Evolutionary conservation across 352 stramenopile genomes (phyloP), one percentile per base, ranked within the genome.

Genomic region (Globisporangium polare): DNA sequence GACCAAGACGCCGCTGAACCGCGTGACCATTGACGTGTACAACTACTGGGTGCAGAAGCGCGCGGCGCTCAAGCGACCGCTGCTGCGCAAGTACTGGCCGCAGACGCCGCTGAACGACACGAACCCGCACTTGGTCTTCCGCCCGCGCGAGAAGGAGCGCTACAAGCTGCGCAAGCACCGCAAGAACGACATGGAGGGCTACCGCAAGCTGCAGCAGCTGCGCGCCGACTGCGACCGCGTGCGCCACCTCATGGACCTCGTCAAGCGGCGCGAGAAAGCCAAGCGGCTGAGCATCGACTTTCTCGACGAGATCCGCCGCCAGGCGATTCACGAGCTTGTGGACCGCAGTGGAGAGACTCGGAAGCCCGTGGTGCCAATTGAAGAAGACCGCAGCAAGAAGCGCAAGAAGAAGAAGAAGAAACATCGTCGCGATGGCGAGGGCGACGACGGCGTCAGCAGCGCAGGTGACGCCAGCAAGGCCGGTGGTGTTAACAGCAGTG

Each of bases 121-220:
- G n/a, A 99, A 99, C 76, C 97, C 97, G 31, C 96, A 99, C 67
- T 69, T 96, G 53, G 96, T 99, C n/a, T 99, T 99, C 73, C 92
- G 97, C 18, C 96, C 96, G 22, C 86, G 96, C 39, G 95, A 99
- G 68, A 99, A 99, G 74, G 86, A 98, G 74, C 95, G 97, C 18
- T 98, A 98, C 76, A 98, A 98, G 69, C 74, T 99, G 8, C 83
- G 96, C 9, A 98, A 98, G 66, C 96, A 98, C 63, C 87, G 95
- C 59, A 95, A 98, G 71, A 98, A 99, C 73, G 96, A 99, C 78
- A 80, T 98, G 61, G 94, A 98, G 63, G 92, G 90, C 7, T 98
- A 95, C 72, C 84, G 87, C 22, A 98, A 98, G 72, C 72, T 99
- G 63, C 85, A 96, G 67, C 88, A 96, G 62, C 72, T 99, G 26